Evolutionary conservation across 2,329 filamentous ascomycete species (phyloP).

Genomic region (Fusarium penzigii): DNA sequence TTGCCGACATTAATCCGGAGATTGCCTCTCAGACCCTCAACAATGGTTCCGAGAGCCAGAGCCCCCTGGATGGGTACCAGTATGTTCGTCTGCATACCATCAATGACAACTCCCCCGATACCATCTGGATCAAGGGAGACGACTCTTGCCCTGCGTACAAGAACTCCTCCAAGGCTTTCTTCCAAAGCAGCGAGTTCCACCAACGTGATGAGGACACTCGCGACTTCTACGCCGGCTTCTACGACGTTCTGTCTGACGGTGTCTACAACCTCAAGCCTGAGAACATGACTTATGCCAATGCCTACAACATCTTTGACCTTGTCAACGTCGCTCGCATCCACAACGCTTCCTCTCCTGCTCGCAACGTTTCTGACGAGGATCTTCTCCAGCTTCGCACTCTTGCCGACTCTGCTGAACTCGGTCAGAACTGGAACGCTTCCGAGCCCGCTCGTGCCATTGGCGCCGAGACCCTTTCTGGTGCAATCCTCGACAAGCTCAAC

Average conservation of each 20-base stretch:
- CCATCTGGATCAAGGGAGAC: slow-evolving; percentile 41
- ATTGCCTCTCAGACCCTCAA: slow-evolving; percentile 32
- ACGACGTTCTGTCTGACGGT: slow-evolving; percentile 28
- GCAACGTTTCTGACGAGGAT: slow-evolving; percentile 34
- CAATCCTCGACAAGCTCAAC: slow-evolving; percentile 33
- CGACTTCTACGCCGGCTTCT: slow-evolving; percentile 34
- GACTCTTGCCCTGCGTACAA: slow-evolving; percentile 34
- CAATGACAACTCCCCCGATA: slow-evolving; percentile 34
- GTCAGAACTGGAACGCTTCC: slow-evolving; percentile 33
- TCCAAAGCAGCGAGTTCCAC: slow-evolving; percentile 29
- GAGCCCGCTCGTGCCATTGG: slow-evolving; percentile 33
- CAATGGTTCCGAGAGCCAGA: slow-evolving; percentile 31
- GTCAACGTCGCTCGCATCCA: slow-evolving; percentile 39
- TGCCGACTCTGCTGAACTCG: slow-evolving; percentile 35
- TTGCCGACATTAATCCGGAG: slow-evolving; percentile 27
- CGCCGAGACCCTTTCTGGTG: slow-evolving; percentile 34
- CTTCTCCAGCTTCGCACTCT: slow-evolving; percentile 35
- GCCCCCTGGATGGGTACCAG: slow-evolving; percentile 37
- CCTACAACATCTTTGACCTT: slow-evolving; percentile 39
- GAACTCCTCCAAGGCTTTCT: slow-evolving; percentile 28
- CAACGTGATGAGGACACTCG: slow-evolving; percentile 29
- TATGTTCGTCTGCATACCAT: slow-evolving; percentile 35
- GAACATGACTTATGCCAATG: slow-evolving; percentile 37
- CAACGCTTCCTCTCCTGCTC: slow-evolving; percentile 30
- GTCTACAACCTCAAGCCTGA: slow-evolving; percentile 34